Conservation (phyloP, 2,329 filamentous ascomycete genomes). For the Cladosporium sp. region DNA sequence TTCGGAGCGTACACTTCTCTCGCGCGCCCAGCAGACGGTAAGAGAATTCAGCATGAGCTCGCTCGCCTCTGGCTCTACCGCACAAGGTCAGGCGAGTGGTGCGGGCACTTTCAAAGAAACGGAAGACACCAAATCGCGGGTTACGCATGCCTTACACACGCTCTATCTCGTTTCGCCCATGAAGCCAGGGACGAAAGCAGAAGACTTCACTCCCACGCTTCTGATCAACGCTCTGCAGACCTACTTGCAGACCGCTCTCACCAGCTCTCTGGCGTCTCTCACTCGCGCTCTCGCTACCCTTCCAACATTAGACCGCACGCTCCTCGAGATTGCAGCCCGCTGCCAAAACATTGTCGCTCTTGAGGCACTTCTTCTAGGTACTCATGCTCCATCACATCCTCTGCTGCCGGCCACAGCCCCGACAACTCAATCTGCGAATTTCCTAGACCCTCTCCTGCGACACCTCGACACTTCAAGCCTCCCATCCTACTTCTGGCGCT, state of each 20-base stretch:
- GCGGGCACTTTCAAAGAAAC: constrained; percentile 53
- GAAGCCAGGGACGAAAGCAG: constrained; percentile 37
- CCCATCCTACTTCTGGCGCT: constrained; percentile 89
- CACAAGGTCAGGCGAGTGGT: constrained; percentile 38
- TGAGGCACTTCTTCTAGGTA: constrained; percentile 68
- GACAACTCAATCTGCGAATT: constrained; percentile 36
- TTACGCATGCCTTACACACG: constrained; percentile 68
- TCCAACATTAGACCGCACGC: constrained; percentile 73
- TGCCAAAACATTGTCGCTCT: constrained; percentile 92
- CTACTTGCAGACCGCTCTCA: constrained; percentile 76
- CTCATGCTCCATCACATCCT: constrained; percentile 65
- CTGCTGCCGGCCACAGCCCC: constrained; percentile 42
- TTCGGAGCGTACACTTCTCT: constrained; percentile 68
- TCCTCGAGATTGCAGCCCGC: constrained; percentile 74
- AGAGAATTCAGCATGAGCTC: constrained; percentile 76
- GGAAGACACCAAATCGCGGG: constrained; percentile 71
- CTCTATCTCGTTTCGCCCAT: constrained; percentile 79
- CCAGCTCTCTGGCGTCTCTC: constrained; percentile 71
- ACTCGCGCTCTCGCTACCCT: constrained; percentile 73
- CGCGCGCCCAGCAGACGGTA: constrained; percentile 71
- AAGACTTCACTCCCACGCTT: constrained; percentile 60
- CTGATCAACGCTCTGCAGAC: constrained; percentile 73
- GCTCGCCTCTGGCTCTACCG: constrained; percentile 38
- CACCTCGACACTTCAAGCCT: constrained; percentile 80
- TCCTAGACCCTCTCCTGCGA: constrained; percentile 67